Conservation (phyloP, 768 basidiomycete genomes). For the Leccinum fibrillosum region DNA sequence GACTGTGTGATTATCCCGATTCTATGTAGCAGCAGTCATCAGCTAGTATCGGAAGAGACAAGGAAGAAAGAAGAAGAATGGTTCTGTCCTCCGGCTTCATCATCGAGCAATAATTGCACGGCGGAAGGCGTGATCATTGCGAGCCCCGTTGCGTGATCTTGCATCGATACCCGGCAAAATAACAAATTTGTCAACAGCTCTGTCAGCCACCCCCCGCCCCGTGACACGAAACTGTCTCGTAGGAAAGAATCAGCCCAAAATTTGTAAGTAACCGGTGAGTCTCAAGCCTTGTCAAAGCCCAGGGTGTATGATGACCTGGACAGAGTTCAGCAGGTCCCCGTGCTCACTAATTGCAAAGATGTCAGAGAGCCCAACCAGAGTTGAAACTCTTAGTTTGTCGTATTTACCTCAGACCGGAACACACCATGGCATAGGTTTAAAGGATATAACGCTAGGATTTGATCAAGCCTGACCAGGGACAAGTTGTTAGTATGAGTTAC, state of each 20-base stretch:
- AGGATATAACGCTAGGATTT: not conserved
- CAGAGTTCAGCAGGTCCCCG: not conserved
- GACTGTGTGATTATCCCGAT: not conserved
- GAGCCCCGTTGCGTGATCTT: slow-evolving; percentile 32
- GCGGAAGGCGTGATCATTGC: slow-evolving; percentile 16
- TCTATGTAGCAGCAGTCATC: slow-evolving; percentile 8
- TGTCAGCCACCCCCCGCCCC: not conserved
- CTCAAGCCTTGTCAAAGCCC: no score
- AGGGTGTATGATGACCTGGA: not conserved
- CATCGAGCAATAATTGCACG: not conserved
- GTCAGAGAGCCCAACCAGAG: not conserved
- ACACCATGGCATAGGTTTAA: not conserved
- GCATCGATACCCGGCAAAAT: slow-evolving; percentile 14
- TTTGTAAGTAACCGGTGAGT: not conserved
- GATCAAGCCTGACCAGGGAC: no score
- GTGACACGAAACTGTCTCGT: not conserved
- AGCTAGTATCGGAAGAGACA: not conserved
- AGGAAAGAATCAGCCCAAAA: not conserved
- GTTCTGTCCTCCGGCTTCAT: not conserved
- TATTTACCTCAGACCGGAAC: not conserved
- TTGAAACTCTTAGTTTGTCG: not conserved
- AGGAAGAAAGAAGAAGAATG: not conserved
- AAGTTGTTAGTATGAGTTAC: no score
- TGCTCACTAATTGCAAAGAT: slow-evolving; percentile 1
- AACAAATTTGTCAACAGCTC: slow-evolving; percentile 6